phyloP scores from a whole-genome alignment of 306 rosid species.

The Luffa acutangula region DNA sequence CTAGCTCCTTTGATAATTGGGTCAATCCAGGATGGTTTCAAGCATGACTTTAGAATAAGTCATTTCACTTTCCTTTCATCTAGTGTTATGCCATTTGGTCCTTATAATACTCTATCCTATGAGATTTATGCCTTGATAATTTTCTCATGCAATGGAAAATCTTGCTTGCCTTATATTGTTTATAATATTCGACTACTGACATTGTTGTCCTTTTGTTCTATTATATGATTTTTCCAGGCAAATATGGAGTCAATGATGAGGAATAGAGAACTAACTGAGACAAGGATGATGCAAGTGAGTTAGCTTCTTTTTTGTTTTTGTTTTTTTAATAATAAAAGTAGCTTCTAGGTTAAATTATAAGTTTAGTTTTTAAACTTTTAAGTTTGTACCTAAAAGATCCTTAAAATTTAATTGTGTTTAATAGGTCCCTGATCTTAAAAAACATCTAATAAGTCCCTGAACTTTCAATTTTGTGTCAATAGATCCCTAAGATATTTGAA shows the following conservation, averaged over 20 bases:
- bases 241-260: constrained; percentile 92
- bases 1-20: background rate
- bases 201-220: constrained; percentile 3
- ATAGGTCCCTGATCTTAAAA: no score
- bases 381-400: no score
- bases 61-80: background rate
- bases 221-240: constrained; percentile 36
- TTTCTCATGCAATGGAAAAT: constrained; percentile 1
- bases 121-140: background rate
- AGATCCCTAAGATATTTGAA: no score
- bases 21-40: background rate
- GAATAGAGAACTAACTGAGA: constrained; percentile 82
- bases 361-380: no score
- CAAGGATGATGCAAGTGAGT: constrained; percentile 98
- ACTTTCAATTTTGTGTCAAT: no score
- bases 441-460: no score
- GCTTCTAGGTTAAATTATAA: no score
- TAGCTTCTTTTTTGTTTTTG: background rate
- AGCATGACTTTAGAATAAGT: background rate
- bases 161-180: background rate
- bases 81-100: background rate
- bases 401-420: no score
- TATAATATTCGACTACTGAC: background rate
- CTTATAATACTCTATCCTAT: background rate
- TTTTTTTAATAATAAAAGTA: no score